Evolutionary conservation across 129 eudicot genomes (phyloP).

Genomic region (Calendula officinalis): DNA sequence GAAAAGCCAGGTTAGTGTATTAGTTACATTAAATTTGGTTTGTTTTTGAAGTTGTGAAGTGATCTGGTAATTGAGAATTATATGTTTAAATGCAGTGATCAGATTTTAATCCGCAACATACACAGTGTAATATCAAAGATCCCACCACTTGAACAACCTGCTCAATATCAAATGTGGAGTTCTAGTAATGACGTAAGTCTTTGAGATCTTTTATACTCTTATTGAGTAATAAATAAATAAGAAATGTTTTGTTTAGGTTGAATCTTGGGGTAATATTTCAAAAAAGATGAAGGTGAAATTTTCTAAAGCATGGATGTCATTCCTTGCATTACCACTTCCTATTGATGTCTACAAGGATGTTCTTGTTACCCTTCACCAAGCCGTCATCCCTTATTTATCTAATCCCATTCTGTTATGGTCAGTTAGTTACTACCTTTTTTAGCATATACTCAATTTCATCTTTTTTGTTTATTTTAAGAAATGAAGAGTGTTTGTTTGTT

Average conservation of each 20-base stretch:
- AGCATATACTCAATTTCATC: neutral
- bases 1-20: slow-evolving; percentile 48
- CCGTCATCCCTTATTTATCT: slow-evolving; percentile 79
- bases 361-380: slow-evolving; percentile 73
- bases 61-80: too few relatives aligned
- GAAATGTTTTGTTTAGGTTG: slow-evolving; percentile 43
- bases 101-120: slow-evolving; percentile 58
- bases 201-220: neutral
- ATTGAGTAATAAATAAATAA: too few relatives aligned
- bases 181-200: slow-evolving; percentile 41
- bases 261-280: slow-evolving; percentile 42
- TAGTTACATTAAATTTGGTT: too few relatives aligned
- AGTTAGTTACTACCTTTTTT: slow-evolving; percentile 12
- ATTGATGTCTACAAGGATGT: slow-evolving; percentile 95
- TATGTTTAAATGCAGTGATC: slow-evolving; percentile 46
- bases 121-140: slow-evolving; percentile 52
- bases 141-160: slow-evolving; percentile 36
- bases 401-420: slow-evolving; percentile 79
- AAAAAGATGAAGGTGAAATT: slow-evolving; percentile 81
- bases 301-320: slow-evolving; percentile 86
- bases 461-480: neutral
- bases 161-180: slow-evolving; percentile 62
- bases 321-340: slow-evolving; percentile 79
- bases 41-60: too few relatives aligned
- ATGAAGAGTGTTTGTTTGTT: neutral